These are phyloP conservation scores for Kluyveromyces marxianus DNA, from an alignment of 1,139 yeast genomes.

Conservation along the genomic window DNA sequence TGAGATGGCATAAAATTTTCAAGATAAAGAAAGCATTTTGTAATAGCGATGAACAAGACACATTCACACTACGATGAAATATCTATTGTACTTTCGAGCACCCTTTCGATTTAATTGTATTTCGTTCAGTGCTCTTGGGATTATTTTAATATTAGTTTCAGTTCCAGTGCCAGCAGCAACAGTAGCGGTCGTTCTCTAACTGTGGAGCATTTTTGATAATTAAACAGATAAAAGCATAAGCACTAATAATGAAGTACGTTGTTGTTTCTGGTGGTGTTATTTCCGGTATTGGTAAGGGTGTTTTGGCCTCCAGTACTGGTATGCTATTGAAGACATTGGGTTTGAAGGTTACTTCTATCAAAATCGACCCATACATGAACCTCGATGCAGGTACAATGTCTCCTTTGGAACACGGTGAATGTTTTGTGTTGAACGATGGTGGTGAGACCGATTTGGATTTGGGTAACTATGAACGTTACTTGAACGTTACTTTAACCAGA, in stretches of 20 bases:
- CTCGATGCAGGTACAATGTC: slow-evolving; percentile 99
- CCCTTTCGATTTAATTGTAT: too few relatives aligned
- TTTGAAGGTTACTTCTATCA: slow-evolving; percentile 89
- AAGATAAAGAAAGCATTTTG: neutral
- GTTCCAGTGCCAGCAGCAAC: neutral
- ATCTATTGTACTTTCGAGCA: too few relatives aligned
- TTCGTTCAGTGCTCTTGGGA: too few relatives aligned
- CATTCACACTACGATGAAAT: neutral
- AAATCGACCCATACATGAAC: slow-evolving; percentile 98
- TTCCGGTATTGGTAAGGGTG: slow-evolving; percentile 98
- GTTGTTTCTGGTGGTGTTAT: slow-evolving; percentile 98
- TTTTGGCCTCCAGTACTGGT: slow-evolving; percentile 91
- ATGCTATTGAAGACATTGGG: slow-evolving; percentile 90
- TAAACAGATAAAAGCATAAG: neutral
- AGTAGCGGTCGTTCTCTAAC: too few relatives aligned
- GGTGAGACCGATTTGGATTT: slow-evolving; percentile 97
- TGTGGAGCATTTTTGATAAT: too few relatives aligned
- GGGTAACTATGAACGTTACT: slow-evolving; percentile 95
- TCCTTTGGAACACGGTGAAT: slow-evolving; percentile 98
- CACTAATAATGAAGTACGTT: slow-evolving; percentile 78
- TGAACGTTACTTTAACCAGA: slow-evolving; percentile 83
- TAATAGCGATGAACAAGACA: neutral
- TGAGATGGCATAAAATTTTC: slow-evolving; percentile 5
- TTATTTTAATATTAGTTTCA: too few relatives aligned
- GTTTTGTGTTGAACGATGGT: slow-evolving; percentile 95